A percentile compares a stretch with the other conserved stretches of the same genome.
Evolutionary conservation across 257 asterid species (phyloP).

Genomic region (Nyctanthes arbortristis): DNA sequence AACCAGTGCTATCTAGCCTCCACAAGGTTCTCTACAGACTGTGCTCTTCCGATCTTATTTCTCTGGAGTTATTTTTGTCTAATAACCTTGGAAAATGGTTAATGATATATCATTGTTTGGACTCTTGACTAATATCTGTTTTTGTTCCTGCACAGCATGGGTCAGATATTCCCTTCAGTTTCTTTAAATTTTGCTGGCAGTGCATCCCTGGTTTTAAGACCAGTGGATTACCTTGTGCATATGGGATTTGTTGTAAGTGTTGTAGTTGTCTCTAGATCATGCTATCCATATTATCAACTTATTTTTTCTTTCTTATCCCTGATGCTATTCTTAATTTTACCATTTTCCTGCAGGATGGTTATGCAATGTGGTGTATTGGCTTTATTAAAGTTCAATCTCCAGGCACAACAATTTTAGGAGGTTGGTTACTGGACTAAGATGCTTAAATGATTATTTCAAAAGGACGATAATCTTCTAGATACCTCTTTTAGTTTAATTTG

Average conservation of each 20-base stretch:
- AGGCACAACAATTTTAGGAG: constrained; percentile 85
- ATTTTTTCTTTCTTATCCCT: not conserved
- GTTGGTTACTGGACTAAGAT: constrained; percentile 35
- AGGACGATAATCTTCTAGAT: constrained; percentile 2
- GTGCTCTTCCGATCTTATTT: not conserved
- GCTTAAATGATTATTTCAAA: not conserved
- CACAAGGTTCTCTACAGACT: constrained; percentile 42
- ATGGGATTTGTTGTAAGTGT: constrained; percentile 68
- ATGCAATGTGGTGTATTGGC: constrained; percentile 89
- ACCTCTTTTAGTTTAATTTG: not conserved
- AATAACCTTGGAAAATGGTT: not conserved
- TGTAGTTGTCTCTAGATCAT: constrained; percentile 12
- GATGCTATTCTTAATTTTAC: constrained; percentile 11
- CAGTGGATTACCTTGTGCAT: constrained; percentile 71
- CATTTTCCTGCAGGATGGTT: constrained; percentile 62
- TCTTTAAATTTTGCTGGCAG: constrained; percentile 74
- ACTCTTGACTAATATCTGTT: constrained; percentile 20
- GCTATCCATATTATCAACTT: not conserved
- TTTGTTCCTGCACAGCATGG: constrained; percentile 49
- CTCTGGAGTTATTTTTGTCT: not conserved
- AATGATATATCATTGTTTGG: constrained; percentile 1
- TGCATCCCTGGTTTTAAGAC: constrained; percentile 67
- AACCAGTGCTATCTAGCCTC: constrained; percentile 65
- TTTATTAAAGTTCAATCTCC: constrained; percentile 62
- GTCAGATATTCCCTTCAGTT: constrained; percentile 68